Percentiles rank a stretch among this genome's conserved stretches.
Conservation (phyloP, 441 rosid species). For the Melastoma candidum region DNA sequence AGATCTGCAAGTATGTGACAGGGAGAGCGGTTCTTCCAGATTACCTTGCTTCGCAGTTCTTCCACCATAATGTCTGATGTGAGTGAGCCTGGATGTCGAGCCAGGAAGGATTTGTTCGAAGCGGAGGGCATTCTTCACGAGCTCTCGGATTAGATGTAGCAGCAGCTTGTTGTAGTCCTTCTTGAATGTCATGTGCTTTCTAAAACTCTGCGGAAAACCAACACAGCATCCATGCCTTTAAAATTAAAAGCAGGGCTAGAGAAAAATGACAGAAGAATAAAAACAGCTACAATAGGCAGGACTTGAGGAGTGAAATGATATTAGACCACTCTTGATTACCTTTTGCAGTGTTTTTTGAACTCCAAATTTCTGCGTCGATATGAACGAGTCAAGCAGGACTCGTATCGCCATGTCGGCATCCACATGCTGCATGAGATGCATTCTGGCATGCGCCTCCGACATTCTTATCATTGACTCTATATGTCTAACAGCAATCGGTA, state of each 20-base stretch:
- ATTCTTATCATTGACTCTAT: slow-evolving; percentile 94
- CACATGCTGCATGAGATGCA: slow-evolving; percentile 89
- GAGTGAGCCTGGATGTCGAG: slow-evolving; percentile 42
- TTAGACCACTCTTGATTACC: slow-evolving; percentile 28
- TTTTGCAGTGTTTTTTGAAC: slow-evolving; percentile 86
- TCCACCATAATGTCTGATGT: slow-evolving; percentile 61
- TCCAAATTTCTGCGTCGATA: slow-evolving; percentile 92
- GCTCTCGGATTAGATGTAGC: slow-evolving; percentile 64
- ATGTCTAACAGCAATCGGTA: slow-evolving; percentile 93
- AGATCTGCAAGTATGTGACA: too few species aligned
- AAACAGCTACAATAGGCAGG: too few species aligned
- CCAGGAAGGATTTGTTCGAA: slow-evolving; percentile 84
- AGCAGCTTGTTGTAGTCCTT: slow-evolving; percentile 81
- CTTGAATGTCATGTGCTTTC: slow-evolving; percentile 79
- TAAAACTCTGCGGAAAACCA: slow-evolving; percentile 56
- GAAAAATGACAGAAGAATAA: too few species aligned
- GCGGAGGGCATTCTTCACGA: slow-evolving; percentile 65
- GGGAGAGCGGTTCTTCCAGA: not conserved
- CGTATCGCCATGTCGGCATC: slow-evolving; percentile 94
- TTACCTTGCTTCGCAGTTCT: slow-evolving; percentile 71
- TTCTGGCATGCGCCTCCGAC: slow-evolving; percentile 98
- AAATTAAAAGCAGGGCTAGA: too few species aligned
- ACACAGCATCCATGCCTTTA: too few species aligned
- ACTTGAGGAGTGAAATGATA: too few species aligned
- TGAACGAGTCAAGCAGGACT: slow-evolving; percentile 81